phyloP scores from a whole-genome alignment of 1,139 yeast species.

The Eremothecium gossypii region DNA sequence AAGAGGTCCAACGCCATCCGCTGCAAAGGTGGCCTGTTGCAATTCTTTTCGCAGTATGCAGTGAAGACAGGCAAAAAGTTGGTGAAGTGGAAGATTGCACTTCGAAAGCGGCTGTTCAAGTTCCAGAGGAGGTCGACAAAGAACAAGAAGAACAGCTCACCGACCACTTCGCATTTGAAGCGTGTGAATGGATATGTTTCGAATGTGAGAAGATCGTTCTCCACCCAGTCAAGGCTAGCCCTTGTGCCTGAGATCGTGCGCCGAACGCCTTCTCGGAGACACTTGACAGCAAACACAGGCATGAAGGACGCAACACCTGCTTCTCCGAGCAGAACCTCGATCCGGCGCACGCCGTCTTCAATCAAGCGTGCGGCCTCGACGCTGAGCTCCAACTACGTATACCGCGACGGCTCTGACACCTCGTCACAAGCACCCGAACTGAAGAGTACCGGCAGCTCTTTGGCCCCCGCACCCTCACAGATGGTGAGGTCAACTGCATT shows the following conservation, averaged over 20 bases:
- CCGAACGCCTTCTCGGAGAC: neutral
- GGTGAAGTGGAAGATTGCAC: conserved; percentile 13
- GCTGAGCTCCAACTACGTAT: conserved; percentile 8
- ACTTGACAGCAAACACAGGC: neutral
- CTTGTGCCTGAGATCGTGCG: neutral
- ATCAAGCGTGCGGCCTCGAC: conserved; percentile 31
- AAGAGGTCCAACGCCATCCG: conserved; percentile 29
- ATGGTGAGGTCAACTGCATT: conserved; percentile 24
- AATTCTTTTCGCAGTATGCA: conserved; percentile 22
- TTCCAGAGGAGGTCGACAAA: conserved; percentile 7
- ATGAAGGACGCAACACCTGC: neutral
- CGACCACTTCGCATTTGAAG: conserved; percentile 22
- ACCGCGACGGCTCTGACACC: neutral
- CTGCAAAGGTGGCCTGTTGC: conserved; percentile 29
- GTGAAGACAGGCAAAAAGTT: conserved; percentile 16
- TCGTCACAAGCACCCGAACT: neutral
- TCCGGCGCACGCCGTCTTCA: conserved; percentile 29
- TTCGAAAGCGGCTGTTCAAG: conserved; percentile 14
- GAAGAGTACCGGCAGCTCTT: too few species aligned
- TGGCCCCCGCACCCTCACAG: neutral
- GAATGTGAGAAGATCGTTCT: conserved; percentile 23
- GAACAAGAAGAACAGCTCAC: conserved; percentile 6
- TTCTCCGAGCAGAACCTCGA: conserved; percentile 9
- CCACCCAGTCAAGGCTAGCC: conserved; percentile 8
- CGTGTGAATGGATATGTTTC: conserved; percentile 25